These are phyloP conservation scores for Backusella westeae DNA, from an alignment of 192 early-diverging fungal species.

Conservation along the genomic window DNA sequence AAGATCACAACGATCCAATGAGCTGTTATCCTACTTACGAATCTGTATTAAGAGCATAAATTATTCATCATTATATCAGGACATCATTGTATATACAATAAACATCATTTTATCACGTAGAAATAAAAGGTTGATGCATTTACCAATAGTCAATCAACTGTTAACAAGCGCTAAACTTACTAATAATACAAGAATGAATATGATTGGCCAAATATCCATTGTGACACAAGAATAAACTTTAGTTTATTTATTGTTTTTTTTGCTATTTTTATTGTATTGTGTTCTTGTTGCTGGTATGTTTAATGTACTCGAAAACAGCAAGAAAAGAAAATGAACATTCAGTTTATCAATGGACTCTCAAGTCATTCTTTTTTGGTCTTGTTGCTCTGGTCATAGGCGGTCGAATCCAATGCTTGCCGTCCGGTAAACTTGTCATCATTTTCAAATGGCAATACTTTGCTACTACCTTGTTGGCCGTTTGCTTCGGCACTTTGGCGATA, in stretches of 20 bases:
- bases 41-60: neutral
- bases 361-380: neutral
- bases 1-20: slow-evolving; percentile 7
- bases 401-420: neutral
- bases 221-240: neutral
- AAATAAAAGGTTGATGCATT: too few relatives aligned
- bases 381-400: neutral
- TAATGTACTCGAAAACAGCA: neutral
- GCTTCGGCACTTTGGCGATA: neutral
- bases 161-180: too few relatives aligned
- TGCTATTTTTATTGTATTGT: neutral
- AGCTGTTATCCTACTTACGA: neutral
- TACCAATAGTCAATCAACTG: too few relatives aligned
- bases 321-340: neutral
- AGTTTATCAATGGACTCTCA: neutral
- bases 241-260: too few relatives aligned
- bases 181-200: neutral
- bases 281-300: neutral
- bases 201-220: neutral
- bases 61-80: neutral
- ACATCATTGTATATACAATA: too few relatives aligned
- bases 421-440: neutral
- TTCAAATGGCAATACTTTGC: slow-evolving; percentile 17
- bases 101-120: too few relatives aligned
- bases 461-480: slow-evolving; percentile 3